Conservation (phyloP, 345 rosid species). For the Eucalyptus globulus region DNA sequence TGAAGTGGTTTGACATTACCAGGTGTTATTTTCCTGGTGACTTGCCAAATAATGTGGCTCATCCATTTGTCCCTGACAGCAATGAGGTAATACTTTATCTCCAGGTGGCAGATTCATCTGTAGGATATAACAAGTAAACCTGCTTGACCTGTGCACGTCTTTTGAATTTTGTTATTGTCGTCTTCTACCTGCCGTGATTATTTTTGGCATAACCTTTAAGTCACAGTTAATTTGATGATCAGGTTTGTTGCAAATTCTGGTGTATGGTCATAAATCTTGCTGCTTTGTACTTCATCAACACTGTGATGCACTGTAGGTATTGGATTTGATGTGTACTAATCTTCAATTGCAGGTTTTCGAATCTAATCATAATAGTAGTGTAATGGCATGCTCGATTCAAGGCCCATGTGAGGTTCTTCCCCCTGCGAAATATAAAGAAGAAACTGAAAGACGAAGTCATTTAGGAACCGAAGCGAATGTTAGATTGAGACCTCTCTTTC, state of each 20-base stretch:
- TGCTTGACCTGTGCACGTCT: background rate
- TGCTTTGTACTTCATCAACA: background rate
- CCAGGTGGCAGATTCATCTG: background rate
- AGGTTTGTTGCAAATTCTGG: background rate
- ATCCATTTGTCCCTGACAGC: conserved; percentile 42
- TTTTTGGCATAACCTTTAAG: background rate
- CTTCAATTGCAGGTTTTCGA: conserved; percentile 38
- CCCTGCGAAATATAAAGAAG: conserved; percentile 35
- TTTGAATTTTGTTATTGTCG: background rate
- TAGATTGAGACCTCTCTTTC: conserved; percentile 20
- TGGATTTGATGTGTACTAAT: background rate
- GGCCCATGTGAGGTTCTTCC: conserved; percentile 56
- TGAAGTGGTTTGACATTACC: conserved; percentile 42
- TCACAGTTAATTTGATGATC: background rate
- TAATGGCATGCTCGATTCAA: conserved; percentile 37
- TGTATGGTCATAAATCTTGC: background rate
- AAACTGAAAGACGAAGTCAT: conserved; percentile 23
- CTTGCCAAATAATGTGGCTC: conserved; percentile 48
- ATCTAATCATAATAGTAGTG: conserved; percentile 40
- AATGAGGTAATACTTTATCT: conserved; percentile 30
- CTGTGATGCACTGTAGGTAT: background rate
- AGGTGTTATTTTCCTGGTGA: conserved; percentile 60
- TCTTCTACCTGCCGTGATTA: background rate
- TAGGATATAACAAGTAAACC: background rate
- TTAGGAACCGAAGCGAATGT: conserved; percentile 17